phyloP scores from a whole-genome alignment of 495 filamentous ascomycete species.

The Podospora fimiseda region DNA sequence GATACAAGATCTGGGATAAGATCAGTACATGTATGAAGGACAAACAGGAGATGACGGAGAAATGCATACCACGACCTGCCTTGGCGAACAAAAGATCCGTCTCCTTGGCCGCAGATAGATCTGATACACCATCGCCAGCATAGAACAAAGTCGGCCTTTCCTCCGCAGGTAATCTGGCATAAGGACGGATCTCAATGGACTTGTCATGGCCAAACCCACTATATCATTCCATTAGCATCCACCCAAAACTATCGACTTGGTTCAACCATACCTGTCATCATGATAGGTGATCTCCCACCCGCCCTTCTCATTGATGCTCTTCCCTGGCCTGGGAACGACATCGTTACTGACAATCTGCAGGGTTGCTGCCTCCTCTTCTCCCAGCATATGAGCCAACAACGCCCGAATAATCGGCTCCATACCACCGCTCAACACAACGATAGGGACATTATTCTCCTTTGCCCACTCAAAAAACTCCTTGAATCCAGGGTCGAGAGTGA shows the following conservation, averaged over 20 bases:
- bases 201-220: conserved; percentile 93
- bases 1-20: conserved; percentile 81
- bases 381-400: conserved; percentile 70
- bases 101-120: conserved; percentile 79
- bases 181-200: conserved; percentile 76
- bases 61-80: conserved; percentile 70
- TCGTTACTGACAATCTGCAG: conserved; percentile 84
- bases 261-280: conserved; percentile 61
- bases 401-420: conserved; percentile 90
- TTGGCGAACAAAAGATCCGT: conserved; percentile 90
- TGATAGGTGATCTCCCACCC: conserved; percentile 87
- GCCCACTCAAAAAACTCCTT: conserved; percentile 80
- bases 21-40: conserved; percentile 1
- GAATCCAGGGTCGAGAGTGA: conserved; percentile 82
- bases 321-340: conserved; percentile 55
- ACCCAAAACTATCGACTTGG: not conserved
- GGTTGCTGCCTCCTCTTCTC: conserved; percentile 60
- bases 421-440: conserved; percentile 82
- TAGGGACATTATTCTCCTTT: conserved; percentile 72
- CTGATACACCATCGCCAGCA: conserved; percentile 85
- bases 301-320: conserved; percentile 63
- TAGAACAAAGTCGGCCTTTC: conserved; percentile 76
- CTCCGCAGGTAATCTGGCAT: conserved; percentile 58
- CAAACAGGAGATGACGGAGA: not conserved
- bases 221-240: conserved; percentile 7